Base-by-base conservation (phyloP, 2,329 filamentous ascomycete species). In the Thyridium curvatum region DNA sequence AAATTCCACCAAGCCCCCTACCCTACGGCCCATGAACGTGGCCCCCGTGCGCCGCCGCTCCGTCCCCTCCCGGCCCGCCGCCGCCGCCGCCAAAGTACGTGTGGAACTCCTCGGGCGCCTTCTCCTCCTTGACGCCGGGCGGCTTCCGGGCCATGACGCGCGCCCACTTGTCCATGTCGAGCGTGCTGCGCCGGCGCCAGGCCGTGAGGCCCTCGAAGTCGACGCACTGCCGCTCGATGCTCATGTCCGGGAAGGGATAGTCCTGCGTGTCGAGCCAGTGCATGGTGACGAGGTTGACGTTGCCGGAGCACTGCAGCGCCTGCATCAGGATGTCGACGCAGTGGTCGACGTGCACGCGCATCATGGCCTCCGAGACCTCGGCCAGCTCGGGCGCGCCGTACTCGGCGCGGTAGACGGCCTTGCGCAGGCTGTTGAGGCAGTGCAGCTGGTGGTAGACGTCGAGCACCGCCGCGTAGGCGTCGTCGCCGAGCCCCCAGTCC, bases 161-260 rank as follows among this genome's bases (percentile, higher is more conserved):
- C 1, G 39, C 43, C 12, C 51, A 30, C 30, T 48, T 50, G 10
- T 60, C 54, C 30, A 60, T 61, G 32, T 58, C 52, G 10, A 59
- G 58, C 2, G 59, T 60, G 58, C 34, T 54, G 54, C 5, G 55
- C 47, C 33, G 6, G 6, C 21, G 21, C 21, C 21, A 26, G 6
- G 6, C 21, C 6, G 21, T 26, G 6, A 26, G 21, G 6, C 21
- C 21, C 21, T 26, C 21, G 21, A 26, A 26, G 10, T 26, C 21
- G 21, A 26, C 21, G 21, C 61, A 58, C 14, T 61, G 41, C 8
- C 49, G 48, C 14, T 45, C 55, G 16, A 55, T 49, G 39, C 61
- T 61, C 3, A 61, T 59, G 29, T 62, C 53, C 1, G 56, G 54
- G 35, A 55, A 60, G 1, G 58, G 54, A 16, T 44, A 40, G 9